Conservation (phyloP, 2,329 filamentous ascomycete species). For the Bipolaris oryzae region DNA sequence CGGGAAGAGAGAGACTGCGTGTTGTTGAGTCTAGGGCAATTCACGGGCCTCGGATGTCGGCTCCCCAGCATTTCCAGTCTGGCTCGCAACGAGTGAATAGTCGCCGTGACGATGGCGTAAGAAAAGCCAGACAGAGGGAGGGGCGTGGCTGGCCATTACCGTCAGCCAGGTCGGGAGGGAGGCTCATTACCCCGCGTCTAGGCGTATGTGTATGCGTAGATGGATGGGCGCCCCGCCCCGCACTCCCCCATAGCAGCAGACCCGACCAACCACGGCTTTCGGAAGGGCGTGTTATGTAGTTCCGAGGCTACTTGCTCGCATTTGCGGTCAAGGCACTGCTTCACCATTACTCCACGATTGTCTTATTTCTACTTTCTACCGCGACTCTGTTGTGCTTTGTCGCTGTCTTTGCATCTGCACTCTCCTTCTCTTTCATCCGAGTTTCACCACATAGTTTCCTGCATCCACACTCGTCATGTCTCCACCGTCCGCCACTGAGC, state of each 20-base stretch:
- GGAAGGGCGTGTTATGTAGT: background rate
- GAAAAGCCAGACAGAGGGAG: background rate
- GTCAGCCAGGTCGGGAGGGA: background rate
- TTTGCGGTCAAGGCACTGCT: background rate
- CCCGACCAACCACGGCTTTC: slow-evolving; percentile 4
- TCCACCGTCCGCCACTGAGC: slow-evolving; percentile 44
- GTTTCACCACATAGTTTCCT: background rate
- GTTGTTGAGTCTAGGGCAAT: background rate
- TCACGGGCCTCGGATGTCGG: background rate
- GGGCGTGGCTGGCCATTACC: background rate
- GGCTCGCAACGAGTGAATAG: background rate
- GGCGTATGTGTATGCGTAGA: too few relatives aligned
- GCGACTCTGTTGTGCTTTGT: background rate
- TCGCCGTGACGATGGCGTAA: background rate
- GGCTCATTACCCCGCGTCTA: slow-evolving; percentile 1
- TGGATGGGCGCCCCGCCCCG: background rate
- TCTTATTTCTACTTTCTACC: background rate
- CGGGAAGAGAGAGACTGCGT: background rate
- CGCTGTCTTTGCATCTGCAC: background rate
- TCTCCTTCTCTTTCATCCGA: background rate
- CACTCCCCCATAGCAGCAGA: background rate
- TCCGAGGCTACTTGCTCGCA: slow-evolving; percentile 6
- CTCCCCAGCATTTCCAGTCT: background rate
- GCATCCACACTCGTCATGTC: slow-evolving; percentile 5
- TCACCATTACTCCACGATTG: background rate